Conservation (phyloP, 306 rosid species). For the Casuarina glauca region DNA sequence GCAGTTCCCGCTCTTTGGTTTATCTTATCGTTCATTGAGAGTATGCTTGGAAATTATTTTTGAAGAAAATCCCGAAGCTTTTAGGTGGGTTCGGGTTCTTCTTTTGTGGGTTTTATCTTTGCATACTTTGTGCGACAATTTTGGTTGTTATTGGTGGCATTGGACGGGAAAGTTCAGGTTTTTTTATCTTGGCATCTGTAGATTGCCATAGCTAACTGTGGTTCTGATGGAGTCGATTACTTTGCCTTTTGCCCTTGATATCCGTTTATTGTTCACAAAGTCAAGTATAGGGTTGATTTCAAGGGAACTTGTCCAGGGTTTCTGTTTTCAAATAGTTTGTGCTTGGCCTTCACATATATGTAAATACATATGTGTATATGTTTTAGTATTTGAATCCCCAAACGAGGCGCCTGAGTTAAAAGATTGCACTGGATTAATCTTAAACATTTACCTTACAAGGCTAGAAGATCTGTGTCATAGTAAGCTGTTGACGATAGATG, state of each 20-base stretch:
- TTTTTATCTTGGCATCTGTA: conserved; percentile 21
- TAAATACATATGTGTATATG: no score
- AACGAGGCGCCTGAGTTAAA: not conserved
- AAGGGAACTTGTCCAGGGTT: not conserved
- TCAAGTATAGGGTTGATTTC: not conserved
- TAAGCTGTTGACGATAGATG: not conserved
- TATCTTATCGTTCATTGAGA: not conserved
- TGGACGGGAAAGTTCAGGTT: conserved; percentile 5
- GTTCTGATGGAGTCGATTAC: not conserved
- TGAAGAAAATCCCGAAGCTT: conserved; percentile 12
- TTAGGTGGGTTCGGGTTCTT: conserved; percentile 13
- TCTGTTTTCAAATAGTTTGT: not conserved
- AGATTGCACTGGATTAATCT: not conserved
- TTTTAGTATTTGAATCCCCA: not conserved
- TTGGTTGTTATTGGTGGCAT: conserved; percentile 12
- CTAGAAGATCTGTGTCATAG: not conserved
- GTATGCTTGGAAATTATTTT: not conserved
- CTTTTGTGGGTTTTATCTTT: conserved; percentile 17
- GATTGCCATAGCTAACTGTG: not conserved
- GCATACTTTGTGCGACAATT: conserved; percentile 6
- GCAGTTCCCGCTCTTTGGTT: not conserved
- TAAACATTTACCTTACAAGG: not conserved
- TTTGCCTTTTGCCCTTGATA: not conserved
- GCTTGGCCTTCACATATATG: not conserved
- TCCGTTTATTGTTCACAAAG: not conserved